Conservation (phyloP, 257 asterid species). For the Solanum chiquidenum region DNA sequence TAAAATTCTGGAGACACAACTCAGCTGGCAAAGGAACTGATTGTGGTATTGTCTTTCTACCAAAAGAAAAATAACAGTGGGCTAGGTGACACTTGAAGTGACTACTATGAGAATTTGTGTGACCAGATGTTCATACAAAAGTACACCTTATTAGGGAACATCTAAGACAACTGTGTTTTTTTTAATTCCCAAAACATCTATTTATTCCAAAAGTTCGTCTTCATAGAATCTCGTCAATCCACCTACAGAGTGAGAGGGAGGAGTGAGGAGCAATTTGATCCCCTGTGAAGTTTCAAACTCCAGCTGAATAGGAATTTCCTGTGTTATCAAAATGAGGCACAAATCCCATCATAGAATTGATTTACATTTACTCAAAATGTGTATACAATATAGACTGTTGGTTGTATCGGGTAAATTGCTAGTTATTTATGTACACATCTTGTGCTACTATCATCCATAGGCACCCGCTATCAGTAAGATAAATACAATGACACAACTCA, state of each 20-base stretch:
- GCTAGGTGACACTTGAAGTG: background rate
- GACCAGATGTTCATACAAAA: background rate
- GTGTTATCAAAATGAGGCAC: background rate
- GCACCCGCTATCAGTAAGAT: background rate
- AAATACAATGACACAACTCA: background rate
- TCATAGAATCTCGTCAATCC: background rate
- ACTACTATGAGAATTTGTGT: background rate
- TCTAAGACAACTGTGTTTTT: background rate
- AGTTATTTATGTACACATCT: background rate
- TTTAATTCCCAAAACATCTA: background rate
- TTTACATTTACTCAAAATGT: background rate
- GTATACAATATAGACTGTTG: background rate
- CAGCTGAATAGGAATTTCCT: background rate
- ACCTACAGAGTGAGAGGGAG: background rate
- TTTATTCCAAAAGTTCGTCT: background rate
- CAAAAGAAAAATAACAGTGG: background rate
- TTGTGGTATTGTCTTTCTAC: background rate
- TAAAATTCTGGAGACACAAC: background rate
- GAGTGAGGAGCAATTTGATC: background rate
- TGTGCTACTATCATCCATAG: background rate
- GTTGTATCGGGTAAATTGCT: background rate
- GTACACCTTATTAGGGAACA: background rate
- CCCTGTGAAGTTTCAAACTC: background rate
- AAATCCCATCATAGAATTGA: background rate
- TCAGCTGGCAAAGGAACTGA: background rate